phyloP scores from a whole-genome alignment of 2,329 filamentous ascomycete genomes.

The Curvularia sp. region DNA sequence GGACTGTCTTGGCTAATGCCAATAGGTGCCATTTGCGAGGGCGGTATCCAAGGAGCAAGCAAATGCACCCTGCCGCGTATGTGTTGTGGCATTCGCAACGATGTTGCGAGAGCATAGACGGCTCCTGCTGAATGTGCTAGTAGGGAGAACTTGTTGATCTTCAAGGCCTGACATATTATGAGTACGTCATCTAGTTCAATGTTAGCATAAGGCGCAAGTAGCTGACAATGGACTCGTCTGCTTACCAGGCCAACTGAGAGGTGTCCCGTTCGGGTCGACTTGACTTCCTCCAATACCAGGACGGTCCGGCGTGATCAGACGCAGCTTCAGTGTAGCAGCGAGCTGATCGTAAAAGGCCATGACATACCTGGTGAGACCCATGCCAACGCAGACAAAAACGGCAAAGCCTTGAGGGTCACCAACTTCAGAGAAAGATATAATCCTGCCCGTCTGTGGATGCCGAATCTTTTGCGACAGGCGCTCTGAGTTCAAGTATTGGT shows the following conservation, averaged over 20 bases:
- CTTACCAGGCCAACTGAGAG: conserved; percentile 91
- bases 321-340: conserved; percentile 83
- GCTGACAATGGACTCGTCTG: neutral
- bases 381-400: conserved; percentile 95
- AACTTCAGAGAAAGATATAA: conserved; percentile 96
- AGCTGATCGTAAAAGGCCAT: conserved; percentile 98
- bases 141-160: conserved; percentile 95
- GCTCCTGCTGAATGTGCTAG: conserved; percentile 95
- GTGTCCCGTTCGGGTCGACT: conserved; percentile 81
- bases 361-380: conserved; percentile 95
- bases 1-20: conserved; percentile 74
- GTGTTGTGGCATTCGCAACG: conserved; percentile 92
- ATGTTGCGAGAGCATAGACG: conserved; percentile 96
- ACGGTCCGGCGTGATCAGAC: conserved; percentile 91
- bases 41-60: conserved; percentile 95
- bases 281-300: conserved; percentile 95
- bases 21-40: conserved; percentile 62
- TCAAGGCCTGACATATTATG: conserved; percentile 88
- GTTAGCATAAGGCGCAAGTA: conserved; percentile 52
- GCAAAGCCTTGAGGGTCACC: conserved; percentile 90
- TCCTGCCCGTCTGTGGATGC: conserved; percentile 83
- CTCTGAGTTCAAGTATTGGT: conserved; percentile 81
- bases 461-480: conserved; percentile 86
- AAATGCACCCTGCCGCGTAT: conserved; percentile 94
- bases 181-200: conserved; percentile 74